These are phyloP conservation scores for Erigeron philadelphicus DNA, from an alignment of 140 eudicot genomes.

Conservation along the genomic window DNA sequence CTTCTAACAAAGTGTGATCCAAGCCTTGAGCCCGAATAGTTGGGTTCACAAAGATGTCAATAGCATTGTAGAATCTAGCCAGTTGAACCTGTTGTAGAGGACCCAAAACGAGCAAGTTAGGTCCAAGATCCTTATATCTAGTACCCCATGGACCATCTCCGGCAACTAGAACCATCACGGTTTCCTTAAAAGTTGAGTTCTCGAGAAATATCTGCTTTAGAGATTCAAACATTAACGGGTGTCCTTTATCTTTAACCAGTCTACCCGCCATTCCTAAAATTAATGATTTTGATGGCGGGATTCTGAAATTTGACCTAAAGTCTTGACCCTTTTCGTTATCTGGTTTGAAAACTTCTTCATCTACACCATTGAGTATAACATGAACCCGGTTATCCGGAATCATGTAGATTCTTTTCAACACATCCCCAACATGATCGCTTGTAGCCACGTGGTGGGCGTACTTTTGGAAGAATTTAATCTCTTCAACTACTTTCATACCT, in stretches of 20 bases:
- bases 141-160: constrained; percentile 88
- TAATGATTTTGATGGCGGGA: constrained; percentile 38
- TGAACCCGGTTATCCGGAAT: constrained; percentile 69
- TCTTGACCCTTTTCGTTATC: constrained; percentile 30
- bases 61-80: constrained; percentile 59
- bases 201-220: constrained; percentile 49
- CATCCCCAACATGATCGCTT: constrained; percentile 64
- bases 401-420: constrained; percentile 63
- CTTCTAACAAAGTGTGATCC: constrained; percentile 72
- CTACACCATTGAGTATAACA: constrained; percentile 63
- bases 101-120: constrained; percentile 56
- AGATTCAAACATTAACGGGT: constrained; percentile 65
- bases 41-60: constrained; percentile 66
- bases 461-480: constrained; percentile 50
- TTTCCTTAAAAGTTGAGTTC: constrained; percentile 44
- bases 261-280: constrained; percentile 67
- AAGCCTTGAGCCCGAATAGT: constrained; percentile 85
- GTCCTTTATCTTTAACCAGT: constrained; percentile 75
- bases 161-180: constrained; percentile 56
- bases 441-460: constrained; percentile 82
- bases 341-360: constrained; percentile 55
- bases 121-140: constrained; percentile 57
- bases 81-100: constrained; percentile 50
- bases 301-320: constrained; percentile 35
- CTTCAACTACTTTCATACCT: constrained; percentile 46